A percentile compares a stretch with the other conserved stretches of the same genome.
These are phyloP conservation scores for Sporothrix sp. DNA, from an alignment of 2,329 filamentous ascomycete genomes.

Conservation along the genomic window DNA sequence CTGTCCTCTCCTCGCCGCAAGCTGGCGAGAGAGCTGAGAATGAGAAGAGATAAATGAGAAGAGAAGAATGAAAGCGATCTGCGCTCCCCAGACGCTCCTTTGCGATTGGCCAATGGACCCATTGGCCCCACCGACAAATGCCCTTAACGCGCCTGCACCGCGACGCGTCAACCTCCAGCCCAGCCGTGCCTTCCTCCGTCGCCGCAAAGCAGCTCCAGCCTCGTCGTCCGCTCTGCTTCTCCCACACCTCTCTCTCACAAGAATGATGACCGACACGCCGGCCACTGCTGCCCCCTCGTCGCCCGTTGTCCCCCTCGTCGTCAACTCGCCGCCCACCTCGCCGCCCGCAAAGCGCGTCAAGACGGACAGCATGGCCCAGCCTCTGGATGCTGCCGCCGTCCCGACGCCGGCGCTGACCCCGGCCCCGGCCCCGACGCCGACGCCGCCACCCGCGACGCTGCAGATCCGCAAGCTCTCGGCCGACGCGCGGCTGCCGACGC, in stretches of 20 bases:
- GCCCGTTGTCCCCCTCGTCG: constrained; percentile 18
- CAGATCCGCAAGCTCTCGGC: constrained; percentile 81
- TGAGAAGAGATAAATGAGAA: no score
- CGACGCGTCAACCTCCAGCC: constrained; percentile 2
- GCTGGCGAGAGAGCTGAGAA: no score
- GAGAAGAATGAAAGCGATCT: not conserved
- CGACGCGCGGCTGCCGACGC: constrained; percentile 71
- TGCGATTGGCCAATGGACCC: constrained; percentile 8
- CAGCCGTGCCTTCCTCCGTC: not conserved
- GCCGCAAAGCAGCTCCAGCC: not conserved
- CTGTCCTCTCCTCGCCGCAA: no score
- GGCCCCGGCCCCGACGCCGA: constrained; percentile 23
- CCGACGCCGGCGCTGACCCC: constrained; percentile 16
- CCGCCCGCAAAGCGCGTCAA: constrained; percentile 76
- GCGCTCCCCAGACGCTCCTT: not conserved
- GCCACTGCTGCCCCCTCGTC: constrained; percentile 7
- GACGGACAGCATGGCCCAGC: constrained; percentile 32
- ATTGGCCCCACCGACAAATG: constrained; percentile 3
- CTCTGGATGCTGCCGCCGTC: constrained; percentile 27
- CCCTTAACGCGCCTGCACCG: constrained; percentile 15
- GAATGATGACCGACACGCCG: constrained; percentile 14
- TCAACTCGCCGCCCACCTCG: constrained; percentile 53
- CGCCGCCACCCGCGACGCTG: constrained; percentile 35
- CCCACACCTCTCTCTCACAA: not conserved
- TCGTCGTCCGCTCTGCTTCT: not conserved